Conservation (phyloP, 345 rosid species). For the Noccaea caerulescens region DNA sequence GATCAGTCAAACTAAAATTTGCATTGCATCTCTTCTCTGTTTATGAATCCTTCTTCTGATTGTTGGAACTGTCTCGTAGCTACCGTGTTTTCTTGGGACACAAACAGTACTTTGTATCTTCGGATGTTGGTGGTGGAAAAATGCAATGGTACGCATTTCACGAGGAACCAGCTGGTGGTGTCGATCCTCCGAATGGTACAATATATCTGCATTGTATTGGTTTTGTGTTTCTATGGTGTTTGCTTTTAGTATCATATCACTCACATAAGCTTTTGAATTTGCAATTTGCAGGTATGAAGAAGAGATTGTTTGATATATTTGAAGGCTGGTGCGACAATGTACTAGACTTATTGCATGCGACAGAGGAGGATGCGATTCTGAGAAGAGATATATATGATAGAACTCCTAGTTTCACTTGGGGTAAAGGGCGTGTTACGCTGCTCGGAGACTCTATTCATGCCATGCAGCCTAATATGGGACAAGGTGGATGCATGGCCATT, state of each 20-base stretch:
- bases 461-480: constrained; percentile 96
- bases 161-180: constrained; percentile 81
- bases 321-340: constrained; percentile 95
- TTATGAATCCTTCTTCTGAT: constrained; percentile 25
- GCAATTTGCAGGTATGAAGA: constrained; percentile 70
- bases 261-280: constrained; percentile 7
- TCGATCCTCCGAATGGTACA: constrained; percentile 65
- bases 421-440: constrained; percentile 86
- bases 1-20: constrained; percentile 1
- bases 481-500: constrained; percentile 99
- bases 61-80: constrained; percentile 39
- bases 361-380: constrained; percentile 79
- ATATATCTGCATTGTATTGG: constrained; percentile 7
- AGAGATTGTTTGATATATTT: constrained; percentile 80
- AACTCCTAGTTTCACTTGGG: constrained; percentile 75
- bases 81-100: constrained; percentile 94
- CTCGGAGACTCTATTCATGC: constrained; percentile 96
- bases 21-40: constrained; percentile 20
- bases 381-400: constrained; percentile 91
- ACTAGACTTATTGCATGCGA: constrained; percentile 67
- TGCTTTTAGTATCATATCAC: constrained; percentile 4
- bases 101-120: constrained; percentile 94
- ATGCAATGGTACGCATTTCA: constrained; percentile 99
- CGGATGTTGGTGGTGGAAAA: constrained; percentile 97
- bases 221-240: constrained; percentile 29